Evolutionary conservation across 257 asterid genomes (phyloP).

Genomic region (Catharanthus roseus): DNA sequence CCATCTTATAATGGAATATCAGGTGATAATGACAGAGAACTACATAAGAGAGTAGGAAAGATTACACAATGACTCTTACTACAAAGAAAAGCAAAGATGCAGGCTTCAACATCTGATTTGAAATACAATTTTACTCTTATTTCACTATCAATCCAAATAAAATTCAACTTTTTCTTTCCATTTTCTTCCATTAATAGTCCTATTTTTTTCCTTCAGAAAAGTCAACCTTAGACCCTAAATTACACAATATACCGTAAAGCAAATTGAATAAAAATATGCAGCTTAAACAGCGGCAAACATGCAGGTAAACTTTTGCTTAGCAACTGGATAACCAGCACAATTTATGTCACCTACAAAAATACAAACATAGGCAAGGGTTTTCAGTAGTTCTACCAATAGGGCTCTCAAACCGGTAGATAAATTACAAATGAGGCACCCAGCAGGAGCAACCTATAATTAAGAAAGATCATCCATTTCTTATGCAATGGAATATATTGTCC

Average conservation of each 20-base stretch:
- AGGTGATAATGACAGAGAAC: background rate
- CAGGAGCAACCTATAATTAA: background rate
- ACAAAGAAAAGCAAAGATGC: background rate
- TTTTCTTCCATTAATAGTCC: too few species aligned
- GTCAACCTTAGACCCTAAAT: background rate
- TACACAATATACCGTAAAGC: background rate
- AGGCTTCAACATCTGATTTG: background rate
- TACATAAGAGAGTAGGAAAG: background rate
- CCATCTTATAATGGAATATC: constrained; percentile 9
- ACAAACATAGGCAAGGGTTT: background rate
- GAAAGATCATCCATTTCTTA: background rate
- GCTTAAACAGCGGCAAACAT: background rate
- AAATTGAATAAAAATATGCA: background rate
- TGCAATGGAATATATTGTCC: background rate
- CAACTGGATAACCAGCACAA: background rate
- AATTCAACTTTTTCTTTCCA: too few species aligned
- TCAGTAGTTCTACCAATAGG: background rate
- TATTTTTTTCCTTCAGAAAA: too few species aligned
- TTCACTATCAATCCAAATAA: too few species aligned
- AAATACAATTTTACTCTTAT: background rate
- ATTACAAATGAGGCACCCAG: background rate
- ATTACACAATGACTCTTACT: background rate
- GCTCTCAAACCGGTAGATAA: background rate
- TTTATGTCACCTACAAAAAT: background rate
- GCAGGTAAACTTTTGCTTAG: background rate